Conservation (phyloP, 805 yeast species). For the Pichia cephalocereana region DNA sequence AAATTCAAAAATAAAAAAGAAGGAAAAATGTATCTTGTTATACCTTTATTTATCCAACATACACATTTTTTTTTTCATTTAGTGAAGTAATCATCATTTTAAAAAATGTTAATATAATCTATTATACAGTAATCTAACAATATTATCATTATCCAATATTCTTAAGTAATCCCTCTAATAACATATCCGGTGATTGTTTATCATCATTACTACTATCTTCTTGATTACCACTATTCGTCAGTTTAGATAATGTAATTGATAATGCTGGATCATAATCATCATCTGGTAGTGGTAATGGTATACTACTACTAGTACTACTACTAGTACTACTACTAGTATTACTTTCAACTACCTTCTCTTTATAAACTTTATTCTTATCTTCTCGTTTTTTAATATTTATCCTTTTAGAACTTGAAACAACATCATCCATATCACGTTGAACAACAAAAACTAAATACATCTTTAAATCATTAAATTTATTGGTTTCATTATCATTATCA, state of each 20-base stretch:
- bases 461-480: slow-evolving; percentile 5
- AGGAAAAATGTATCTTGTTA: no score
- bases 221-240: not conserved
- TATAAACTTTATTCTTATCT: no score
- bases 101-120: no score
- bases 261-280: slow-evolving; percentile 6
- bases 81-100: no score
- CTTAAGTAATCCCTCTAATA: not conserved
- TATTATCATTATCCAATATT: not conserved
- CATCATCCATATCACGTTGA: slow-evolving; percentile 14
- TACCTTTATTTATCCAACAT: no score
- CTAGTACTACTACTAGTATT: no score
- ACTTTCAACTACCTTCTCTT: no score
- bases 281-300: not conserved
- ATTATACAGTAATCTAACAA: no score
- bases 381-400: not conserved
- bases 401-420: not conserved
- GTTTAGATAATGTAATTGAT: slow-evolving; percentile 1
- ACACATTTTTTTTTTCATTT: no score
- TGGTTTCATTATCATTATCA: no score
- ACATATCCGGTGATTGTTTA: not conserved
- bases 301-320: not conserved
- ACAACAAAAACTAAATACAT: slow-evolving; percentile 24
- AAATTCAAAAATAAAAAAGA: no score
- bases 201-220: no score